Conservation (phyloP, 176 grass and related monocot genomes). For the Carex littledalei region DNA sequence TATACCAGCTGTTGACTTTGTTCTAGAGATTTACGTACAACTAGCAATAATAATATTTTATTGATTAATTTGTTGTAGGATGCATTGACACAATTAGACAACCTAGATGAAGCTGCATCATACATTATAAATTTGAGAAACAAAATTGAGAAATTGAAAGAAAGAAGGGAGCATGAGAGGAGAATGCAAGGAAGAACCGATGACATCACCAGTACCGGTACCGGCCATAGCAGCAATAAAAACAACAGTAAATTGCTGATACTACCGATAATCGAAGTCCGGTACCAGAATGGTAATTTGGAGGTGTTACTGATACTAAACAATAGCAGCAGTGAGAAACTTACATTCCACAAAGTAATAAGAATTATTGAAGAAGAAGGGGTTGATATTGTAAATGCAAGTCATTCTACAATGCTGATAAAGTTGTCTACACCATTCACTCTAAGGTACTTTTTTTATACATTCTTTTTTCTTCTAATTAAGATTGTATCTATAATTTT, state of each 20-base stretch:
- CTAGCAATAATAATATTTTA: not conserved
- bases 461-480: no score
- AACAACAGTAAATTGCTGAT: not conserved
- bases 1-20: not conserved
- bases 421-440: conserved; percentile 79
- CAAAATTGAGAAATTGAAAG: conserved; percentile 43
- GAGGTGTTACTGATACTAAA: conserved; percentile 63
- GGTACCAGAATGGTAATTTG: conserved; percentile 40
- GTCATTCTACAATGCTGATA: conserved; percentile 57
- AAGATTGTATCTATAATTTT: no score
- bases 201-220: no score
- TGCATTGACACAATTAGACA: conserved; percentile 47
- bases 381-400: conserved; percentile 70
- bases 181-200: no score
- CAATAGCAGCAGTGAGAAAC: conserved; percentile 13
- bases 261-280: conserved; percentile 62
- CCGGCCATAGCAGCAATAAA: no score
- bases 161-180: conserved; percentile 10
- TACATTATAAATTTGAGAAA: conserved; percentile 59
- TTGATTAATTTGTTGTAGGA: conserved; percentile 30
- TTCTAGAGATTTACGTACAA: not conserved
- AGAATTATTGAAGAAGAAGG: conserved; percentile 72
- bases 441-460: conserved; percentile 32
- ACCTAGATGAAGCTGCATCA: conserved; percentile 55
- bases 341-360: conserved; percentile 74